Evolutionary conservation across 2,329 filamentous ascomycete species (phyloP).

Genomic region (Epichloe gansuensis): DNA sequence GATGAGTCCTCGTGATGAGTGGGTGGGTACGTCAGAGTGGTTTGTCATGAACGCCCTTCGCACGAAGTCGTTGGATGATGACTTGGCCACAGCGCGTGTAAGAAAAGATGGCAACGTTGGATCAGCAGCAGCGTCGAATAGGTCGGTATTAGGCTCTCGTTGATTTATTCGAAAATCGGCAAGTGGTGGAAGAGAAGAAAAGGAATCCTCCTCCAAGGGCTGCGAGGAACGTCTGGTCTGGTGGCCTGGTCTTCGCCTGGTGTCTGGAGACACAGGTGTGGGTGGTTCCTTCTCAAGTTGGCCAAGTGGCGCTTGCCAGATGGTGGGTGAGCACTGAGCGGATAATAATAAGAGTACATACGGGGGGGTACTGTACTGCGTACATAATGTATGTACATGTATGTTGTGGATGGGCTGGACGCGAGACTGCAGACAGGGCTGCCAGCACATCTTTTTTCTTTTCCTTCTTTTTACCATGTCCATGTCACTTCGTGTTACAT

Average conservation of each 20-base stretch:
- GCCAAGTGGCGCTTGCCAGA: background rate
- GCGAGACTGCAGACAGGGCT: background rate
- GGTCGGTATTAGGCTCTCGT: background rate
- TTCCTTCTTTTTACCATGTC: background rate
- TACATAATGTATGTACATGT: too few species aligned
- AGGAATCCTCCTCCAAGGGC: background rate
- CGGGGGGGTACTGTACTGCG: too few species aligned
- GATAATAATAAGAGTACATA: background rate
- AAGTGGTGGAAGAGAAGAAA: background rate
- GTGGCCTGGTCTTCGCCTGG: too few species aligned
- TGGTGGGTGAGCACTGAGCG: background rate
- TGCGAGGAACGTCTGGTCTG: too few species aligned
- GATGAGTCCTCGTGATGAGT: slow-evolving; percentile 1
- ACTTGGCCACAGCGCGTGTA: too few species aligned
- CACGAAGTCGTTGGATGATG: background rate
- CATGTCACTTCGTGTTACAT: background rate
- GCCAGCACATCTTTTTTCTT: background rate
- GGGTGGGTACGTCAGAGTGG: slow-evolving; percentile 1
- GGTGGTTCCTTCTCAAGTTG: background rate
- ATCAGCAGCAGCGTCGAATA: too few species aligned
- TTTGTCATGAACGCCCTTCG: background rate
- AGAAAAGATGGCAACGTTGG: background rate
- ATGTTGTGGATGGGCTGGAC: background rate
- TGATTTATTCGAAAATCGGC: background rate
- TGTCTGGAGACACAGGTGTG: background rate